A percentile compares a stretch with the other conserved stretches of the same genome.
These are phyloP conservation scores for Marchantia paleacea DNA, from an alignment of 225 moss, liverwort and hornwort species.

Conservation along the genomic window DNA sequence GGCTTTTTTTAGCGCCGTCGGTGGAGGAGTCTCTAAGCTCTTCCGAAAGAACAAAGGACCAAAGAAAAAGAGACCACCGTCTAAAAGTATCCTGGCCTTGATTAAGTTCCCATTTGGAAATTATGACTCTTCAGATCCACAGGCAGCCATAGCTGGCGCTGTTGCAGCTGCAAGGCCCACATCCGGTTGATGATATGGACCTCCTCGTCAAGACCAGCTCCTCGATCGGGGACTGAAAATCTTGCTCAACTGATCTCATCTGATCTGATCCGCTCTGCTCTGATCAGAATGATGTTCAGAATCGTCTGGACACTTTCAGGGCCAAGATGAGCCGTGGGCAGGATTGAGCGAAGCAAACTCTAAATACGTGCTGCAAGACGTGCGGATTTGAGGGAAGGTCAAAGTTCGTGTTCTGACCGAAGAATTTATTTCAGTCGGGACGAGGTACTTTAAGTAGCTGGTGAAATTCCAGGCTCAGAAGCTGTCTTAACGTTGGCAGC, in stretches of 20 bases:
- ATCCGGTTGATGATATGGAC: background rate
- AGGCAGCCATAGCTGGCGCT: conserved; percentile 13
- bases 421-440: no score
- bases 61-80: conserved; percentile 32
- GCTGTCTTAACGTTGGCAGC: no score
- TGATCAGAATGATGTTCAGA: background rate
- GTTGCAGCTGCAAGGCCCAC: conserved; percentile 5
- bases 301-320: background rate
- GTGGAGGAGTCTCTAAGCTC: background rate
- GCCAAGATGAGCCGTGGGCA: background rate
- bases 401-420: no score
- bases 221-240: background rate
- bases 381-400: no score
- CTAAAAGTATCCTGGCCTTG: conserved; percentile 44
- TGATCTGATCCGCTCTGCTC: background rate
- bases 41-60: background rate
- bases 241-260: background rate
- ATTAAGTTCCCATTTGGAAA: conserved; percentile 37
- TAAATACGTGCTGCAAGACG: background rate
- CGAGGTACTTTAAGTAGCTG: no score
- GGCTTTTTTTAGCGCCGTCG: background rate
- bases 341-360: background rate
- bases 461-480: no score
- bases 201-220: background rate
- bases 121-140: conserved; percentile 29